These are phyloP conservation scores for Hymenoscyphus infarciens DNA, from an alignment of 2,329 filamentous ascomycete genomes.

Conservation along the genomic window DNA sequence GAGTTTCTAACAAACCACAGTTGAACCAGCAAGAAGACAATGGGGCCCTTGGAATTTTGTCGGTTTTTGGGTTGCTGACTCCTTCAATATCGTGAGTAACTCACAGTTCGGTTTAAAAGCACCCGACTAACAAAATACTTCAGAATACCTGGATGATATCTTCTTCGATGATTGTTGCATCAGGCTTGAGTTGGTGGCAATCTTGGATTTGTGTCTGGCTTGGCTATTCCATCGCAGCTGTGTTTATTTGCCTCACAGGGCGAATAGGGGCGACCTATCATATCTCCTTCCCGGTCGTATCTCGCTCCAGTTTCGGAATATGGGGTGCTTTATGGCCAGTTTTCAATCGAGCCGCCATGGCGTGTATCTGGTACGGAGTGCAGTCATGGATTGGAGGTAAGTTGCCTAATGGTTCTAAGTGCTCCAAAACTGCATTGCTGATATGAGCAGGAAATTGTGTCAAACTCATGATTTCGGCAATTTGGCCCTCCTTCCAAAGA, in stretches of 20 bases:
- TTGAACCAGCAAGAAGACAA: constrained; percentile 74
- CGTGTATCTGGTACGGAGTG: constrained; percentile 82
- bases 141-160: constrained; percentile 92
- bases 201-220: constrained; percentile 86
- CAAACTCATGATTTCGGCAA: constrained; percentile 81
- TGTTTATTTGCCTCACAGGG: constrained; percentile 74
- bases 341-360: constrained; percentile 80
- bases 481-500: constrained; percentile 62
- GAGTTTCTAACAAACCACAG: constrained; percentile 34
- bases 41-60: constrained; percentile 90
- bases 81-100: constrained; percentile 66
- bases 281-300: constrained; percentile 81
- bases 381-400: constrained; percentile 77
- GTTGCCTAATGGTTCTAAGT: background rate
- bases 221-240: constrained; percentile 73
- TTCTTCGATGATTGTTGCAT: constrained; percentile 69
- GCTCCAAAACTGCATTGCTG: background rate
- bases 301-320: constrained; percentile 76
- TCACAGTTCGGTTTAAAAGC: background rate
- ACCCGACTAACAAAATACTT: constrained; percentile 20
- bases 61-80: constrained; percentile 81
- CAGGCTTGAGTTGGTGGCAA: constrained; percentile 85
- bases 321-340: constrained; percentile 89
- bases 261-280: constrained; percentile 85
- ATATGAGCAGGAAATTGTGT: constrained; percentile 56